Evolutionary conservation across 345 rosid genomes (phyloP).

Genomic region (Noccaea caerulescens): DNA sequence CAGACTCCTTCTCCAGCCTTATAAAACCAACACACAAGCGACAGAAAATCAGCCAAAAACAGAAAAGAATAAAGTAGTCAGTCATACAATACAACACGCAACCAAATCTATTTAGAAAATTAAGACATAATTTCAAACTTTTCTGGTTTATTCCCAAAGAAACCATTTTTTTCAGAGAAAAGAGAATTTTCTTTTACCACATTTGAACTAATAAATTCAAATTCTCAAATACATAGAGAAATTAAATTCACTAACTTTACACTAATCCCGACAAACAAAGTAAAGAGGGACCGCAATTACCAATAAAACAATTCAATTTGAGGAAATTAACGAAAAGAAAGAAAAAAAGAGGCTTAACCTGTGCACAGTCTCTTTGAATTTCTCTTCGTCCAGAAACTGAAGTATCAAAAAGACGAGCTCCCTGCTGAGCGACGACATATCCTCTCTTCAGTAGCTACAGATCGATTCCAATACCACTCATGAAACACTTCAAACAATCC

Average conservation of each 20-base stretch:
- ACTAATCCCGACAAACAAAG: constrained; percentile 19
- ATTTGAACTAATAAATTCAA: not conserved
- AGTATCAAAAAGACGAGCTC: constrained; percentile 48
- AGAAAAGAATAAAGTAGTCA: not conserved
- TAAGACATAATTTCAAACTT: not conserved
- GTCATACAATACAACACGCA: not conserved
- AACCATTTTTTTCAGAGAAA: not conserved
- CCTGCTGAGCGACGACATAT: constrained; percentile 48
- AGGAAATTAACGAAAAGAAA: not conserved
- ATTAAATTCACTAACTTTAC: not conserved
- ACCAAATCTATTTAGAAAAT: constrained; percentile 3
- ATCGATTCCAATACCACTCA: constrained; percentile 39
- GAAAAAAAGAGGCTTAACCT: constrained; percentile 11
- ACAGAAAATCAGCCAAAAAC: constrained; percentile 8
- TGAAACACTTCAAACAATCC: constrained; percentile 21
- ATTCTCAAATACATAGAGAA: not conserved
- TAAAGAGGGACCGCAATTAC: constrained; percentile 1
- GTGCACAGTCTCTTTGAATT: constrained; percentile 49
- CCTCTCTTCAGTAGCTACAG: constrained; percentile 3
- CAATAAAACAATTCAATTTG: not conserved
- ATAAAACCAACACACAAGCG: not conserved
- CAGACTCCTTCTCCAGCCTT: constrained; percentile 56
- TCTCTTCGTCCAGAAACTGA: constrained; percentile 50
- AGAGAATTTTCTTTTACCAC: not conserved
- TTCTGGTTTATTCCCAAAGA: not conserved